Conservation (phyloP, 2,329 filamentous ascomycete species). For the Calonectria pseudoturangicola region DNA sequence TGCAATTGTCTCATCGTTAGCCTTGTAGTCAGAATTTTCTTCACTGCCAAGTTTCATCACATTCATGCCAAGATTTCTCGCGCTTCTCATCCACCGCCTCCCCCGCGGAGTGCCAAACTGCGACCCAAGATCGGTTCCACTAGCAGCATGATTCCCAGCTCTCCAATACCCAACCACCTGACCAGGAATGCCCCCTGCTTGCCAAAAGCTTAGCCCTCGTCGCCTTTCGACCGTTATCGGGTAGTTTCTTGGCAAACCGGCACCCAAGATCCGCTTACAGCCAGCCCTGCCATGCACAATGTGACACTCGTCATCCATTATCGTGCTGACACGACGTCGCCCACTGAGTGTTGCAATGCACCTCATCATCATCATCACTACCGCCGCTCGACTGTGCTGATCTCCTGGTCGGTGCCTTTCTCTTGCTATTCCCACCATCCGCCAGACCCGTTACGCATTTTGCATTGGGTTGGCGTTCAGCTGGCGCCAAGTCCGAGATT, state of each 20-base stretch:
- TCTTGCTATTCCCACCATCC: neutral
- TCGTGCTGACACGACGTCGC: slow-evolving; percentile 8
- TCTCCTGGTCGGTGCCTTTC: neutral
- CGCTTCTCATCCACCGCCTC: slow-evolving; percentile 14
- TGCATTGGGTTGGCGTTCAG: neutral
- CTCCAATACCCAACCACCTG: slow-evolving; percentile 10
- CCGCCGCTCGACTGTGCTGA: neutral
- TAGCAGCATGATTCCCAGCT: slow-evolving; percentile 20
- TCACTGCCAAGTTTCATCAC: slow-evolving; percentile 37
- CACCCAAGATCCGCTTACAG: slow-evolving; percentile 20
- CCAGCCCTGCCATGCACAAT: slow-evolving; percentile 24
- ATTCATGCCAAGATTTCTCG: slow-evolving; percentile 36
- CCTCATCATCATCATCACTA: slow-evolving; percentile 16
- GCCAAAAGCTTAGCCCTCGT: slow-evolving; percentile 6
- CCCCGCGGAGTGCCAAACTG: slow-evolving; percentile 22
- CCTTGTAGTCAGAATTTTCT: neutral
- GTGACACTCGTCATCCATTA: slow-evolving; percentile 4
- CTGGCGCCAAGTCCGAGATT: neutral
- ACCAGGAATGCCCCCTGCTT: slow-evolving; percentile 19
- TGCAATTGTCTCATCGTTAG: neutral
- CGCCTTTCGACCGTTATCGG: slow-evolving; percentile 11
- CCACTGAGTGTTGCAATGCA: slow-evolving; percentile 14
- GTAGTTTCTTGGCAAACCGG: slow-evolving; percentile 32
- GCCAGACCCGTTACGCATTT: too few species aligned
- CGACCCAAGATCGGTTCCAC: slow-evolving; percentile 21